These are phyloP conservation scores for Mucor velutinosus DNA, from an alignment of 371 early-diverging fungal species.

Conservation along the genomic window DNA sequence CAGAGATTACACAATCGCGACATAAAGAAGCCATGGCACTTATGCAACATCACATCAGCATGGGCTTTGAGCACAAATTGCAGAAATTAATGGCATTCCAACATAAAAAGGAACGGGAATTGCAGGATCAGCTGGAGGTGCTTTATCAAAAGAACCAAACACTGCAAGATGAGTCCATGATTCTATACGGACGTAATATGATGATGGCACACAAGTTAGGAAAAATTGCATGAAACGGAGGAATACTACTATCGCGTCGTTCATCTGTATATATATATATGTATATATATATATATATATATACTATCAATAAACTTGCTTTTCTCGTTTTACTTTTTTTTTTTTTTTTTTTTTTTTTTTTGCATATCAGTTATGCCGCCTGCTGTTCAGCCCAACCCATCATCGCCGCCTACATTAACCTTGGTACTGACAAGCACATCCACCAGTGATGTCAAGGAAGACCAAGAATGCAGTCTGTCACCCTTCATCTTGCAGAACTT, in stretches of 20 bases:
- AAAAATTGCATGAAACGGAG: constrained; percentile 16
- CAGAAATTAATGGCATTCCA: neutral
- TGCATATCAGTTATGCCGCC: constrained; percentile 7
- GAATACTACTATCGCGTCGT: constrained; percentile 2
- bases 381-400: neutral
- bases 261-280: neutral
- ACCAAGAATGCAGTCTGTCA: constrained; percentile 3
- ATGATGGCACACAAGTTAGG: constrained; percentile 14
- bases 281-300: too few relatives aligned
- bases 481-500: constrained; percentile 9
- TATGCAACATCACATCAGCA: neutral
- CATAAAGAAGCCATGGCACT: constrained; percentile 6
- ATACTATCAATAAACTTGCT: neutral
- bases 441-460: neutral
- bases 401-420: constrained; percentile 7
- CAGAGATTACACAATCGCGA: neutral
- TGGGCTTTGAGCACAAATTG: constrained; percentile 6
- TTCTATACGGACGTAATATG: constrained; percentile 19
- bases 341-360: neutral
- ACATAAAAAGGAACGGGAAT: constrained; percentile 1
- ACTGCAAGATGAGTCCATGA: constrained; percentile 10
- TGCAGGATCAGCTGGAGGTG: constrained; percentile 2
- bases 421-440: neutral
- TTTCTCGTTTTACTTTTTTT: neutral
- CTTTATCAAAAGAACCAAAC: constrained; percentile 20